These are phyloP conservation scores for Botrytis galanthina DNA, from an alignment of 2,329 filamentous ascomycete genomes.

Conservation along the genomic window DNA sequence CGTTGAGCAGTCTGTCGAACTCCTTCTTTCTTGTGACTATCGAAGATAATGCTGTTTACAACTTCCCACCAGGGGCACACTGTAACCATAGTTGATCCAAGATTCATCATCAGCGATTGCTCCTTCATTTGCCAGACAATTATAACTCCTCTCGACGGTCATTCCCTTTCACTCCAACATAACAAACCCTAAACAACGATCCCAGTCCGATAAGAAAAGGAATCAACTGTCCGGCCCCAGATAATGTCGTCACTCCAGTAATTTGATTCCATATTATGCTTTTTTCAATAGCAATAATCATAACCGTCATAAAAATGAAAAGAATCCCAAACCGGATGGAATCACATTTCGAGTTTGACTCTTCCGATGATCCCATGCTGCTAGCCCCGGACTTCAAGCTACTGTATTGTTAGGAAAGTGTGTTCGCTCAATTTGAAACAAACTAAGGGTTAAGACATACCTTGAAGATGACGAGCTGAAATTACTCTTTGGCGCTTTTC, in stretches of 20 bases:
- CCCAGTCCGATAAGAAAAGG: not conserved
- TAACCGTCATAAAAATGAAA: not conserved
- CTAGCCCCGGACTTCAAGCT: not conserved
- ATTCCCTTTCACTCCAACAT: not conserved
- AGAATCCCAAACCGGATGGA: not conserved
- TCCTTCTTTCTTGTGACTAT: too few species aligned
- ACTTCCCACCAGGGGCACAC: not conserved
- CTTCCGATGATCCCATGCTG: not conserved
- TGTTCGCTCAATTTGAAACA: not conserved
- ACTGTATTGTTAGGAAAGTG: not conserved
- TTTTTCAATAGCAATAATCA: not conserved
- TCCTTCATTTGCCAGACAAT: not conserved
- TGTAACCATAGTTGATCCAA: not conserved
- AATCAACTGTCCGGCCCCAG: not conserved
- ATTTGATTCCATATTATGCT: slow-evolving; percentile 11
- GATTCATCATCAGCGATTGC: not conserved
- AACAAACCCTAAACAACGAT: not conserved
- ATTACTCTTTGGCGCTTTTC: not conserved
- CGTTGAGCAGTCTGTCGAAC: too few species aligned
- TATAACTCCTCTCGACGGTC: not conserved
- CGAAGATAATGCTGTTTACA: too few species aligned
- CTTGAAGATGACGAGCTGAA: not conserved
- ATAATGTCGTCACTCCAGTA: not conserved
- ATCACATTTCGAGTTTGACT: not conserved
- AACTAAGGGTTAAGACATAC: not conserved